phyloP scores from a whole-genome alignment of 306 rosid genomes.

The Cicer cuneatum region DNA sequence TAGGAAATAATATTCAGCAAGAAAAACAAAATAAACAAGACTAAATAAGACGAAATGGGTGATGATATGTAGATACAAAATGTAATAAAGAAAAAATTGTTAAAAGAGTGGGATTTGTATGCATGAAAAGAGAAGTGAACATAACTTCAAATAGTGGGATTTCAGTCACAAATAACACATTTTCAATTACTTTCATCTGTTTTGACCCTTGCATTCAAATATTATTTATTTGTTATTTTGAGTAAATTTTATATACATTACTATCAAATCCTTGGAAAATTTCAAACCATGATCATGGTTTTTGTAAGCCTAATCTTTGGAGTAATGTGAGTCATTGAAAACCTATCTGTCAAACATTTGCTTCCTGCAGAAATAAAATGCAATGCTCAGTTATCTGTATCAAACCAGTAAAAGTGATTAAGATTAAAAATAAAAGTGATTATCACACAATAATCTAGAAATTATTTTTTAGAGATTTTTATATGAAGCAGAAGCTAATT shows the following conservation, averaged over 20 bases:
- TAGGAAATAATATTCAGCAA: no score
- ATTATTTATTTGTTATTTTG: constrained; percentile 30
- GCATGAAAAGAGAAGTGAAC: no score
- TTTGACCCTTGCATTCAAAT: constrained; percentile 20
- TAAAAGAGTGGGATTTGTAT: no score
- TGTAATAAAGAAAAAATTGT: no score
- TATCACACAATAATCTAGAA: no score
- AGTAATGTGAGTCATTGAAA: constrained; percentile 29
- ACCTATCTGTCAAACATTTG: constrained; percentile 22
- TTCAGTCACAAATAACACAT: constrained; percentile 21
- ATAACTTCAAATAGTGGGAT: not conserved
- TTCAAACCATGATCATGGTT: constrained; percentile 39
- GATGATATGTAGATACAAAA: no score
- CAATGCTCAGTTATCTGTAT: constrained; percentile 25
- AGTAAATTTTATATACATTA: constrained; percentile 26
- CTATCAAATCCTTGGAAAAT: constrained; percentile 41
- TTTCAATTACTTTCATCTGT: constrained; percentile 6
- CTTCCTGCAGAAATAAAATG: constrained; percentile 44
- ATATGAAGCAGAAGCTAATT: no score
- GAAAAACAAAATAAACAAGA: no score
- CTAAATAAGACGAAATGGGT: no score
- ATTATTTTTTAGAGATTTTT: no score
- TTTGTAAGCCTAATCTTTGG: constrained; percentile 39
- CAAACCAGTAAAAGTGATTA: constrained; percentile 5
- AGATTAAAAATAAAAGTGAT: not conserved